Conservation (phyloP, 495 filamentous ascomycete species). For the Apodospora peruviana region DNA sequence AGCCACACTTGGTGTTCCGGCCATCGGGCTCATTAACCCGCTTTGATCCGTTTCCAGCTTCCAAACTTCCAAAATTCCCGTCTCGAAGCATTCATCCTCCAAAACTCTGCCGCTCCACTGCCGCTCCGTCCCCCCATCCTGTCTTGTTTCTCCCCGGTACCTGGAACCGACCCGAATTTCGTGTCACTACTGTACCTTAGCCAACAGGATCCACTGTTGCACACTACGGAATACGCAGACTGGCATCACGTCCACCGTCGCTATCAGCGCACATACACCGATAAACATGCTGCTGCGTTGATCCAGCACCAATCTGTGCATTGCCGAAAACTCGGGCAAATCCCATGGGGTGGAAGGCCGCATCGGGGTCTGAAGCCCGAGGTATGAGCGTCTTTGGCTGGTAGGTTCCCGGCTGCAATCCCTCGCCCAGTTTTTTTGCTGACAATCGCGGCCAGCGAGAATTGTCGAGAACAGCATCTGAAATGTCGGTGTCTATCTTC, state of each 20-base stretch:
- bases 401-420: conserved; percentile 12
- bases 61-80: background rate
- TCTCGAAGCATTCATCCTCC: too few relatives aligned
- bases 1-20: background rate
- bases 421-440: background rate
- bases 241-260: too few relatives aligned
- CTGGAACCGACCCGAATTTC: background rate
- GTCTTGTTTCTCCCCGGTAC: background rate
- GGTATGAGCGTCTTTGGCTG: conserved; percentile 22
- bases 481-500: conserved; percentile 29
- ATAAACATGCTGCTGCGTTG: background rate
- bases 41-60: background rate
- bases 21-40: background rate
- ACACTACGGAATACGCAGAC: too few relatives aligned
- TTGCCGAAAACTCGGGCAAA: conserved; percentile 1
- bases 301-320: background rate
- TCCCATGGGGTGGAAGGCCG: background rate
- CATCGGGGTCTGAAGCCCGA: conserved; percentile 4
- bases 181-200: background rate
- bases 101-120: background rate
- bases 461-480: conserved; percentile 41
- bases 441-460: conserved; percentile 26
- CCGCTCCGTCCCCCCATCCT: background rate
- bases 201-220: background rate
- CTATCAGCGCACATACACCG: background rate